Evolutionary conservation across 2,329 filamentous ascomycete genomes (phyloP).

Genomic region (Aspergillus sergii): DNA sequence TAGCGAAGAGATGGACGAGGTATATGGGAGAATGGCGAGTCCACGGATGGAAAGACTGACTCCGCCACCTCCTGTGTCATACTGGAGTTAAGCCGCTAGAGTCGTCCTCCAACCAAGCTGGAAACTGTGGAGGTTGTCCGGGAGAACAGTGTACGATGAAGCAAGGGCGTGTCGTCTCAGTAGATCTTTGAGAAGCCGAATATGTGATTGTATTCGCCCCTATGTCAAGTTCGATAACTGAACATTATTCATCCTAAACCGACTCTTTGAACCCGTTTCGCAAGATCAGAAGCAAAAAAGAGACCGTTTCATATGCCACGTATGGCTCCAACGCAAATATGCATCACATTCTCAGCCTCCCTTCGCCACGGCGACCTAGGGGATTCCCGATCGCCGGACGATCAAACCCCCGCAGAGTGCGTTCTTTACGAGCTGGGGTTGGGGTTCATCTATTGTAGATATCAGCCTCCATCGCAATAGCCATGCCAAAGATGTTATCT

Average conservation of each 20-base stretch:
- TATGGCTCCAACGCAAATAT: slow-evolving; percentile 10
- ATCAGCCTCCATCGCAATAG: background rate
- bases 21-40: background rate
- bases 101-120: background rate
- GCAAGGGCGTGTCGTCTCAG: background rate
- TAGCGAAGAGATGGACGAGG: background rate
- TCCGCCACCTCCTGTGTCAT: background rate
- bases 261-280: slow-evolving; percentile 3
- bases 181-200: slow-evolving; percentile 8
- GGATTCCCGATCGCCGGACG: slow-evolving; percentile 1
- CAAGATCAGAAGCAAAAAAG: slow-evolving; percentile 6
- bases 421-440: slow-evolving; percentile 70
- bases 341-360: slow-evolving; percentile 9
- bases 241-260: slow-evolving; percentile 9
- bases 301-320: slow-evolving; percentile 7
- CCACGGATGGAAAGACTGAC: background rate
- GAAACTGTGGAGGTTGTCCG: background rate
- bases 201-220: slow-evolving; percentile 13
- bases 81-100: background rate
- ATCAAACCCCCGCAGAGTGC: slow-evolving; percentile 6
- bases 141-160: background rate
- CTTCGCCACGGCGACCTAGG: slow-evolving; percentile 2
- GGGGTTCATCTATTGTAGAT: slow-evolving; percentile 72
- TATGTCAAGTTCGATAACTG: slow-evolving; percentile 9
- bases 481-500: background rate